Percentiles rank a stretch among this genome's conserved stretches.
Evolutionary conservation across 257 asterid genomes (phyloP).

Genomic region (Gynochthodes officinalis): DNA sequence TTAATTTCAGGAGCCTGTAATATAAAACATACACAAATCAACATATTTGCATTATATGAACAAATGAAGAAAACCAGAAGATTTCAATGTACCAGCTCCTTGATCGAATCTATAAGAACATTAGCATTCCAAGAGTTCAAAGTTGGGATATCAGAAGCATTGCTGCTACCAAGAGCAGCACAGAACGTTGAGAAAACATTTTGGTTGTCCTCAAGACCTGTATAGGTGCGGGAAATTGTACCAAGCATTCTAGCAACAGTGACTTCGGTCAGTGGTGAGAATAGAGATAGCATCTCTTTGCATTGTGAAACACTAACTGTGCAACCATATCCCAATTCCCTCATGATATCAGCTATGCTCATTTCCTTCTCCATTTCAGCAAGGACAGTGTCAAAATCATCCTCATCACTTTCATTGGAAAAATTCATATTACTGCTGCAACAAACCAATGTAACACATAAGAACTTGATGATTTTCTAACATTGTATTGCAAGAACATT

Average conservation of each 20-base stretch:
- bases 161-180: constrained; percentile 63
- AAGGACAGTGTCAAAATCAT: constrained; percentile 84
- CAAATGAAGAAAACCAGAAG: constrained; percentile 7
- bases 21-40: constrained; percentile 10
- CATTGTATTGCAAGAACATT: background rate
- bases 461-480: background rate
- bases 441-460: constrained; percentile 17
- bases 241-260: constrained; percentile 81
- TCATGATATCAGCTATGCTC: constrained; percentile 86
- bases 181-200: constrained; percentile 63
- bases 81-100: constrained; percentile 63
- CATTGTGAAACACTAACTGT: constrained; percentile 66
- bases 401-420: constrained; percentile 53
- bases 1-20: constrained; percentile 74
- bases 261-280: constrained; percentile 69
- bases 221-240: constrained; percentile 59
- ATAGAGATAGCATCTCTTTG: constrained; percentile 77
- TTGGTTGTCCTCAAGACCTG: constrained; percentile 71
- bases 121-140: constrained; percentile 70
- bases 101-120: constrained; percentile 80
- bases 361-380: constrained; percentile 95
- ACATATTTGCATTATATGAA: background rate
- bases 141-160: constrained; percentile 44
- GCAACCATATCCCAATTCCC: constrained; percentile 95
- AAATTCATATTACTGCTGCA: constrained; percentile 56